These are phyloP conservation scores for Aquilaria malaccensis DNA, from an alignment of 345 rosid species.

Conservation along the genomic window DNA sequence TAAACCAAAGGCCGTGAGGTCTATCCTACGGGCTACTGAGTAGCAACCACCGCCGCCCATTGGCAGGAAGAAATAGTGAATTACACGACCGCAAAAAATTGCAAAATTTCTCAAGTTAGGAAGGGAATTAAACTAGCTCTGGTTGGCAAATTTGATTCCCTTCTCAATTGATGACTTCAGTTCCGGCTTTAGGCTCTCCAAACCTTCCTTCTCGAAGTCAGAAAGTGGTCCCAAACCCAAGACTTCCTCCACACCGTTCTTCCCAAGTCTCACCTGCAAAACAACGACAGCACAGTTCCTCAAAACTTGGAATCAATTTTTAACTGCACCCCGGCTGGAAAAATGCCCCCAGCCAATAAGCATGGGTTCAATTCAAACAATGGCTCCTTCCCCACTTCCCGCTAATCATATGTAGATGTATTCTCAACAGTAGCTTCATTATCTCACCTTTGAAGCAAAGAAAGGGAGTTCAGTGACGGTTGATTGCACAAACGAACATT, in stretches of 20 bases:
- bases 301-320: no score
- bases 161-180: slow-evolving; percentile 64
- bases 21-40: slow-evolving; percentile 14
- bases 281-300: no score
- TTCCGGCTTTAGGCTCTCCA: slow-evolving; percentile 65
- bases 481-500: slow-evolving; percentile 77
- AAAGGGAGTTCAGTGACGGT: slow-evolving; percentile 68
- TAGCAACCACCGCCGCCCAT: slow-evolving; percentile 18
- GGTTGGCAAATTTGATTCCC: slow-evolving; percentile 66
- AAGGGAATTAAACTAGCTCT: slow-evolving; percentile 3
- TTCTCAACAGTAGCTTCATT: neutral
- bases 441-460: slow-evolving; percentile 68
- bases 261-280: slow-evolving; percentile 71
- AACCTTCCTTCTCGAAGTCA: slow-evolving; percentile 59
- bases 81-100: slow-evolving; percentile 5
- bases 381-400: neutral
- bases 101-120: slow-evolving; percentile 15
- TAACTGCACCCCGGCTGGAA: neutral
- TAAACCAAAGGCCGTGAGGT: slow-evolving; percentile 7
- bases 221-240: slow-evolving; percentile 70
- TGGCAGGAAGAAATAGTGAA: slow-evolving; percentile 14
- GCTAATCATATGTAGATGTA: neutral
- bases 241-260: slow-evolving; percentile 77
- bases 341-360: neutral
- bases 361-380: neutral